Conservation (phyloP, 2,329 filamentous ascomycete species). For the Nemania diffusa region DNA sequence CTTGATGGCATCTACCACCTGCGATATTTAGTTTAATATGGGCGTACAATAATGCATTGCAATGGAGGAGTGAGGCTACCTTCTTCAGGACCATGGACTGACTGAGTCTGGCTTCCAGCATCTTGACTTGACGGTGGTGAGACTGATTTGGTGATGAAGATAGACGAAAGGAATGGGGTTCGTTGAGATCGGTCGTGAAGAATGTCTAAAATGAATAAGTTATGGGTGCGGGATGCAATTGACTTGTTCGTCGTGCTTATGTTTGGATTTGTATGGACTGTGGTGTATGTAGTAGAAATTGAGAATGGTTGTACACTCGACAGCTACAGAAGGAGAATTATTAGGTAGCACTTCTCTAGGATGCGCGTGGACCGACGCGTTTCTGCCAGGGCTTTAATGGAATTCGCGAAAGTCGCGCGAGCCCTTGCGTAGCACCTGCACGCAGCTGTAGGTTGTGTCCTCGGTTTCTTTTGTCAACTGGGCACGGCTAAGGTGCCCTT, state of each 20-base stretch:
- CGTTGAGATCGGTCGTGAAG: neutral
- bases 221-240: constrained; percentile 9
- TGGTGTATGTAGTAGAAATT: constrained; percentile 11
- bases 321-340: constrained; percentile 25
- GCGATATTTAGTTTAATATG: constrained; percentile 38
- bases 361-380: constrained; percentile 38
- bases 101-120: constrained; percentile 98
- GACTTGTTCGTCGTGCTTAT: constrained; percentile 13
- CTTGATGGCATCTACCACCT: constrained; percentile 99
- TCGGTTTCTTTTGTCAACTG: neutral
- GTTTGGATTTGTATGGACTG: neutral
- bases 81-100: constrained; percentile 96
- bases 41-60: neutral
- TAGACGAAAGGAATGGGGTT: neutral
- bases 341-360: constrained; percentile 13
- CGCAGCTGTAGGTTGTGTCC: constrained; percentile 12
- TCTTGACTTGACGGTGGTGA: constrained; percentile 57
- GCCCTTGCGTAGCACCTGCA: constrained; percentile 5
- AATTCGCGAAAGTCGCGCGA: constrained; percentile 38
- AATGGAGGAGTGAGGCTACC: constrained; percentile 60
- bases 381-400: constrained; percentile 36
- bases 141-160: neutral
- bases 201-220: neutral
- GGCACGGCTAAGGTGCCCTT: too few species aligned
- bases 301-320: neutral